Percentiles rank a stretch among this genome's conserved stretches.
Evolutionary conservation across 2,329 filamentous ascomycete genomes (phyloP).

Genomic region (Dactylellina cionopaga): DNA sequence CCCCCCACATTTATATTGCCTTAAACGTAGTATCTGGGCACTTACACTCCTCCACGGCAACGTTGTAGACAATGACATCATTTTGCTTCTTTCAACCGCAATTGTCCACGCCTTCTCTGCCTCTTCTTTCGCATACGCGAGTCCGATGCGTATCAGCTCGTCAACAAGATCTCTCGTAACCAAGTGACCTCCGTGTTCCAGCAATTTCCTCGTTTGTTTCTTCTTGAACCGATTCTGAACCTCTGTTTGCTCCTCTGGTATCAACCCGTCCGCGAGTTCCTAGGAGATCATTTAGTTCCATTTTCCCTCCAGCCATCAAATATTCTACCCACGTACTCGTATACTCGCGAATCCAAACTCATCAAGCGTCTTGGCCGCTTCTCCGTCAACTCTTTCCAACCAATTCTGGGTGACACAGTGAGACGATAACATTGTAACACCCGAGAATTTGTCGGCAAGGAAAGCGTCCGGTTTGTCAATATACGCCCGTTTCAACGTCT

Average conservation of each 20-base stretch:
- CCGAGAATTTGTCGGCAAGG: slow-evolving; percentile 2
- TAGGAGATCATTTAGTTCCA: slow-evolving; percentile 7
- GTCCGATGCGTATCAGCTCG: neutral
- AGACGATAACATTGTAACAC: neutral
- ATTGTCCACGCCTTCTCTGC: slow-evolving; percentile 33
- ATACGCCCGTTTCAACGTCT: slow-evolving; percentile 25
- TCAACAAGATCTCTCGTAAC: slow-evolving; percentile 27
- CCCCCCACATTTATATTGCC: no score
- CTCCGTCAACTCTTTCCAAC: slow-evolving; percentile 12
- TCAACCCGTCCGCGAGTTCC: slow-evolving; percentile 18
- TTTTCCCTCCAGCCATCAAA: neutral
- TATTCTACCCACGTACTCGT: neutral
- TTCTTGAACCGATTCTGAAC: slow-evolving; percentile 29
- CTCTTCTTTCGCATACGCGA: slow-evolving; percentile 20
- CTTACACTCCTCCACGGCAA: slow-evolving; percentile 31
- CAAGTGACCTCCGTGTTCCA: slow-evolving; percentile 18
- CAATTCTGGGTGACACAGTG: slow-evolving; percentile 28
- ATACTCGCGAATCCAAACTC: slow-evolving; percentile 2
- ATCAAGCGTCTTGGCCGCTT: slow-evolving; percentile 15
- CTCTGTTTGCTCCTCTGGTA: slow-evolving; percentile 10
- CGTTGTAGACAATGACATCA: neutral
- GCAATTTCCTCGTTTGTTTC: slow-evolving; percentile 29
- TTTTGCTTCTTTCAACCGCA: slow-evolving; percentile 9
- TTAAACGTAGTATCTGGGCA: no score
- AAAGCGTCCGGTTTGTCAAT: slow-evolving; percentile 24